Evolutionary conservation across 306 rosid genomes (phyloP).

Genomic region (Hylodesmum podocarpum): DNA sequence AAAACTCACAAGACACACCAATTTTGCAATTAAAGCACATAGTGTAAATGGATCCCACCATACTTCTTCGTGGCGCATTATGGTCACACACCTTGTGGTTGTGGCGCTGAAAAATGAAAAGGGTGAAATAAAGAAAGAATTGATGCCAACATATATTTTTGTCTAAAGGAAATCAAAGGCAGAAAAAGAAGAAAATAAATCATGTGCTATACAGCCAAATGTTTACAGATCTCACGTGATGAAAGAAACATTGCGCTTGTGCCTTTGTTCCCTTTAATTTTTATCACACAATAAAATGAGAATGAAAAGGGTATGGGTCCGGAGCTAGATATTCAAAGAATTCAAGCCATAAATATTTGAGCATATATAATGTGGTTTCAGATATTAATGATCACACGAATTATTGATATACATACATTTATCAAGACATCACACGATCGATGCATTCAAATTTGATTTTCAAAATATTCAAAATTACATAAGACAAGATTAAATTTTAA

Average conservation of each 20-base stretch:
- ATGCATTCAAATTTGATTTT: conserved; percentile 1
- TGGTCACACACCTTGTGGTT: conserved; percentile 8
- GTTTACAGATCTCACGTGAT: conserved; percentile 45
- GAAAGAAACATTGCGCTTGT: conserved; percentile 24
- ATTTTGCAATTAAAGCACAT: conserved; percentile 18
- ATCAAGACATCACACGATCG: neutral
- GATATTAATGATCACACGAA: neutral
- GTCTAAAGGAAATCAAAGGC: neutral
- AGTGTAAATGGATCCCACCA: conserved; percentile 13
- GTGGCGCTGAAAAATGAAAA: conserved; percentile 30
- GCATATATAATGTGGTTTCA: neutral
- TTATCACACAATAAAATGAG: conserved; percentile 24
- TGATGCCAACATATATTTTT: conserved; percentile 18
- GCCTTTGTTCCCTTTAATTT: conserved; percentile 28
- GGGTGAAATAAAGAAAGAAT: neutral
- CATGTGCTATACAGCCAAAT: conserved; percentile 29
- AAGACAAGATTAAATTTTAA: neutral
- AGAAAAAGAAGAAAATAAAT: neutral
- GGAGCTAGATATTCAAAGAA: neutral
- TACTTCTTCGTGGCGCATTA: neutral
- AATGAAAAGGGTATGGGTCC: conserved; percentile 12
- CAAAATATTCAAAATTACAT: neutral
- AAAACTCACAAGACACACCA: conserved; percentile 27
- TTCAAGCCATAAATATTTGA: neutral
- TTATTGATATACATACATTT: neutral